Evolutionary conservation across 2,329 filamentous ascomycete species (phyloP).

Genomic region (Trichoderma endophyticum): DNA sequence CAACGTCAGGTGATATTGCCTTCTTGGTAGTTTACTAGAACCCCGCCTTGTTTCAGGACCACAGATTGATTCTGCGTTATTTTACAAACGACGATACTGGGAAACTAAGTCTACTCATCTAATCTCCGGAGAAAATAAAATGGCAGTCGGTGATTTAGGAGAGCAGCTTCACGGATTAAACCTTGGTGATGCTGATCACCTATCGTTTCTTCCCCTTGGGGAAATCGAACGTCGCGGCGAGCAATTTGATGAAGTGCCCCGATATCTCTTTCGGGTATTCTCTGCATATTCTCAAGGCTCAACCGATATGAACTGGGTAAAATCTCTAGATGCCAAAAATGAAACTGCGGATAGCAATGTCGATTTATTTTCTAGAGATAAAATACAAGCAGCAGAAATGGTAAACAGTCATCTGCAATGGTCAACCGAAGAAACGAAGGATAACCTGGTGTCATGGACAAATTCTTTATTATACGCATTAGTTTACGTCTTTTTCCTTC

Average conservation of each 20-base stretch:
- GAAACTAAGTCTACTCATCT: too few relatives aligned
- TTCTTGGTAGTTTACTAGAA: too few relatives aligned
- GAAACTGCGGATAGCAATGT: not conserved
- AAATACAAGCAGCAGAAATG: not conserved
- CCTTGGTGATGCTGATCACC: too few relatives aligned
- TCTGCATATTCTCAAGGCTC: not conserved
- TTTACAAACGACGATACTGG: too few relatives aligned
- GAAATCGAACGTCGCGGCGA: too few relatives aligned
- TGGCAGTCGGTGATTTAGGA: too few relatives aligned
- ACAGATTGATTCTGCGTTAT: too few relatives aligned
- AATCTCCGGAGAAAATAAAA: too few relatives aligned
- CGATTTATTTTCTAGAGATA: not conserved
- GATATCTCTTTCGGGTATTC: not conserved
- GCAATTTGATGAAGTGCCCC: not conserved
- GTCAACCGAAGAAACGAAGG: not conserved
- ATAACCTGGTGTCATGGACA: not conserved
- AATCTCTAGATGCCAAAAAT: not conserved
- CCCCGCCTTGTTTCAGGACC: too few relatives aligned
- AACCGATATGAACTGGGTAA: not conserved
- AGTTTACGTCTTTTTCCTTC: not conserved
- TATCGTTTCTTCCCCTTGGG: too few relatives aligned
- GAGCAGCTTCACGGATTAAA: too few relatives aligned
- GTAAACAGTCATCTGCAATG: not conserved
- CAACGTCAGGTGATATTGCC: too few relatives aligned
- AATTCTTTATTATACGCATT: not conserved